Conservation (phyloP, 805 yeast species). For the Saccharomycopsis capsularis region DNA sequence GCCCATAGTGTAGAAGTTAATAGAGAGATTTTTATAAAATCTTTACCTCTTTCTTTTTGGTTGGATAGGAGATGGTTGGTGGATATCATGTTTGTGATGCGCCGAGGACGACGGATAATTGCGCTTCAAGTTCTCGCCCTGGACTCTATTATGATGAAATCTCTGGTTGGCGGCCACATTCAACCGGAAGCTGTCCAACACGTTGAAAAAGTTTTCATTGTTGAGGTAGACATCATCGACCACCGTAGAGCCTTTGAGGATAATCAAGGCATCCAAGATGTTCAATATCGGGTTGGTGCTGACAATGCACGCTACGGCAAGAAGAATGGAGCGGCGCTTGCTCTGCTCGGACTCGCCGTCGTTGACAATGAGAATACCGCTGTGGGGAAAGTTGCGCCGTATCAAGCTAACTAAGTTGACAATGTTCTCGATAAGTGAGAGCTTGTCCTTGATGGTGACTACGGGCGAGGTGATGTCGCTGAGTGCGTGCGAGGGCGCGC, state of each 20-base stretch:
- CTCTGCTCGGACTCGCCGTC: background rate
- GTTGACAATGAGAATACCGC: conserved; percentile 1
- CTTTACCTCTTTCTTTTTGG: too few species aligned
- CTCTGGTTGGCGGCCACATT: background rate
- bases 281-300: background rate
- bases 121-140: background rate
- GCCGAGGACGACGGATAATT: background rate
- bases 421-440: conserved; percentile 1
- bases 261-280: conserved; percentile 3
- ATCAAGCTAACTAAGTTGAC: background rate
- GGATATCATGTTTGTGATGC: too few species aligned
- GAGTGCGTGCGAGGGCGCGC: background rate
- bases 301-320: background rate
- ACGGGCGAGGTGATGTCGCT: conserved; percentile 6
- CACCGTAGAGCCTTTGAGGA: background rate
- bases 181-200: background rate
- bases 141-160: background rate
- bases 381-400: background rate
- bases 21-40: too few species aligned
- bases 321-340: background rate
- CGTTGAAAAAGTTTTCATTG: conserved; percentile 3
- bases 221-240: conserved; percentile 5
- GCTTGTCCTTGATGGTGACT: conserved; percentile 3
- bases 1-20: too few species aligned
- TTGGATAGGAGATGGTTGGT: too few species aligned